Evolutionary conservation across 805 yeast genomes (phyloP).

Genomic region (Pichia ethanolica): DNA sequence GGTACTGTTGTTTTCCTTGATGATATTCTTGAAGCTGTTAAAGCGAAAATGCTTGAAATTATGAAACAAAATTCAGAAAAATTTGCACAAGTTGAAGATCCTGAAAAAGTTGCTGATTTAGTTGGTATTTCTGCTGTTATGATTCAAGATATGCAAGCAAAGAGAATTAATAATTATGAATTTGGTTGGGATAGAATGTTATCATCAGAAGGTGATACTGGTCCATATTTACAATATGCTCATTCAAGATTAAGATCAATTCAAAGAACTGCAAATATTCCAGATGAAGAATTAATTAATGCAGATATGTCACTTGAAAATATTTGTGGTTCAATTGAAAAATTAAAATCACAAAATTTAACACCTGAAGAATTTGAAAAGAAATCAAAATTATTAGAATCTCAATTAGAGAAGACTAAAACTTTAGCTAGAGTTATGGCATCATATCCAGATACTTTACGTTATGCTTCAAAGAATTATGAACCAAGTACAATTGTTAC

Average conservation of each 20-base stretch:
- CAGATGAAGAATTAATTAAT: constrained; percentile 20
- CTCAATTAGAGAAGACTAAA: constrained; percentile 29
- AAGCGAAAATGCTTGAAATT: constrained; percentile 90
- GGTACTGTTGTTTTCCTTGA: constrained; percentile 99
- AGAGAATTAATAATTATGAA: constrained; percentile 91
- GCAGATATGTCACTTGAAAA: constrained; percentile 27
- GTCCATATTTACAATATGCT: constrained; percentile 97
- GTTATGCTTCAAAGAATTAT: constrained; percentile 71
- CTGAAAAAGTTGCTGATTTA: constrained; percentile 90
- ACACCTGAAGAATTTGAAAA: constrained; percentile 24
- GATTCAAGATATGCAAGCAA: constrained; percentile 98
- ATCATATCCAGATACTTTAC: constrained; percentile 85
- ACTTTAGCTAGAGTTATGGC: constrained; percentile 70
- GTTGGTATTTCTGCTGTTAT: constrained; percentile 96
- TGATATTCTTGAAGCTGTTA: constrained; percentile 86
- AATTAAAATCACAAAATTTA: constrained; percentile 17
- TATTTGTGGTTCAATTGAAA: constrained; percentile 24
- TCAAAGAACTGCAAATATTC: constrained; percentile 70
- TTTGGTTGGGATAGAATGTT: constrained; percentile 98
- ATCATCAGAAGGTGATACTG: constrained; percentile 98
- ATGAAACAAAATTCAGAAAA: constrained; percentile 89
- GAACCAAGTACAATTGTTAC: constrained; percentile 96
- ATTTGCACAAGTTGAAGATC: constrained; percentile 87
- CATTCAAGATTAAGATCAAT: constrained; percentile 95
- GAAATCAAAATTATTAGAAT: constrained; percentile 24